A percentile compares a stretch with the other conserved stretches of the same genome.
Conservation (phyloP, 163 green algal genomes). For the Coccomyxa subellipsoidea region DNA sequence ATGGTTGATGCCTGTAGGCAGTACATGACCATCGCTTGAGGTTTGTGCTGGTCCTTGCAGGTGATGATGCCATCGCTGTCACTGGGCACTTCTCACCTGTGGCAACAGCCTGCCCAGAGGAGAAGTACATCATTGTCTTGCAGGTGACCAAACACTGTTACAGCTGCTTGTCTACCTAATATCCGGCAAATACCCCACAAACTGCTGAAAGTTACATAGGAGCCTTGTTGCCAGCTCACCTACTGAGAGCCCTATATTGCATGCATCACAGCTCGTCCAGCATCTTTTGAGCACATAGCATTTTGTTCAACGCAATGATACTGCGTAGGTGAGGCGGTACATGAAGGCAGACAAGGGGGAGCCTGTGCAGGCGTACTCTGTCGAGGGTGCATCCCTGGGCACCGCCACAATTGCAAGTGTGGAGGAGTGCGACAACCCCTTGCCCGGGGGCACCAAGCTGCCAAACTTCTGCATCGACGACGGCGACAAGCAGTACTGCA, state of each 20-base stretch:
- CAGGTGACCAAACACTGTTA: too few relatives aligned
- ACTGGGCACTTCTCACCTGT: neutral
- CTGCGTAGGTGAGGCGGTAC: neutral
- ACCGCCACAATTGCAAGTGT: neutral
- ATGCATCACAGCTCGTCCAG: too few relatives aligned
- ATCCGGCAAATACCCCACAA: too few relatives aligned
- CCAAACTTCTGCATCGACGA: neutral
- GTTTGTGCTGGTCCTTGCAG: neutral
- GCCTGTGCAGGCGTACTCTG: neutral
- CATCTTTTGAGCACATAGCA: too few relatives aligned
- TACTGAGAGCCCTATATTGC: too few relatives aligned
- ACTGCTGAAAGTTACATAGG: too few relatives aligned
- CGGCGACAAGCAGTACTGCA: neutral
- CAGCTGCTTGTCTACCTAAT: too few relatives aligned
- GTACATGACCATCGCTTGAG: too few relatives aligned
- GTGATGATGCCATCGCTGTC: neutral
- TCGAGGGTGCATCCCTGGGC: neutral
- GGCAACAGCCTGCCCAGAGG: neutral
- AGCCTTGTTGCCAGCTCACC: too few relatives aligned
- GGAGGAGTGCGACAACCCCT: neutral
- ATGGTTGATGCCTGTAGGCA: too few relatives aligned
- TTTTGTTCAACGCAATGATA: too few relatives aligned
- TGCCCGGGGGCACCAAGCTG: neutral
- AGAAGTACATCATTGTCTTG: neutral
- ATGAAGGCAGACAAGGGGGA: neutral